Conservation (phyloP, 2,329 filamentous ascomycete species). For the Arthroderma sp. region DNA sequence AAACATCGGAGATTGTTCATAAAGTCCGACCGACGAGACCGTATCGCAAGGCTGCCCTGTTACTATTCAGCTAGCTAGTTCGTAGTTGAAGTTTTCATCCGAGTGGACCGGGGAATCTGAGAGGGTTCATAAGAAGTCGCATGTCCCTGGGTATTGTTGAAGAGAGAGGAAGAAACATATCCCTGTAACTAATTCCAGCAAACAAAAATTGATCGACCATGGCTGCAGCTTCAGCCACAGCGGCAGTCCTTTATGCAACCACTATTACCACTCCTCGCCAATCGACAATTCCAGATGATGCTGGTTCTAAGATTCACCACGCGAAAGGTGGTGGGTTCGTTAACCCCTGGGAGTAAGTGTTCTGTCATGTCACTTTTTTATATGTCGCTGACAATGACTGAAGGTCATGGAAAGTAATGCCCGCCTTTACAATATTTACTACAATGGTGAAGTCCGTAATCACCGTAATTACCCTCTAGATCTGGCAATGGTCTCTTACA, state of each 20-base stretch:
- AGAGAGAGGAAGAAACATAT: not conserved
- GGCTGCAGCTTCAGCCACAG: slow-evolving; percentile 25
- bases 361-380: not conserved
- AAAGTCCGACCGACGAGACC: too few species aligned
- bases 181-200: not conserved
- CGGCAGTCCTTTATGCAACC: slow-evolving; percentile 29
- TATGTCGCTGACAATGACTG: not conserved
- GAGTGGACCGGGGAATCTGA: too few species aligned
- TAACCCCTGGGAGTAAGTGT: slow-evolving; percentile 33
- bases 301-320: slow-evolving; percentile 28
- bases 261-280: slow-evolving; percentile 24
- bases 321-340: slow-evolving; percentile 23
- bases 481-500: not conserved
- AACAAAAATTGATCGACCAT: not conserved
- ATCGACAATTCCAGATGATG: slow-evolving; percentile 26
- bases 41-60: too few species aligned
- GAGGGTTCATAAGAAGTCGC: too few species aligned
- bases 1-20: too few species aligned
- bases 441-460: slow-evolving; percentile 2
- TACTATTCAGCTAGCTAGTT: too few species aligned
- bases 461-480: not conserved
- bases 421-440: slow-evolving; percentile 2
- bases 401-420: slow-evolving; percentile 15
- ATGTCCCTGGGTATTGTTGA: too few species aligned
- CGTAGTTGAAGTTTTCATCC: too few species aligned